Percentiles rank a stretch among this genome's conserved stretches.
These are phyloP conservation scores for Saccharum spontaneum DNA, from an alignment of 176 grass and related monocot species.

Conservation along the genomic window DNA sequence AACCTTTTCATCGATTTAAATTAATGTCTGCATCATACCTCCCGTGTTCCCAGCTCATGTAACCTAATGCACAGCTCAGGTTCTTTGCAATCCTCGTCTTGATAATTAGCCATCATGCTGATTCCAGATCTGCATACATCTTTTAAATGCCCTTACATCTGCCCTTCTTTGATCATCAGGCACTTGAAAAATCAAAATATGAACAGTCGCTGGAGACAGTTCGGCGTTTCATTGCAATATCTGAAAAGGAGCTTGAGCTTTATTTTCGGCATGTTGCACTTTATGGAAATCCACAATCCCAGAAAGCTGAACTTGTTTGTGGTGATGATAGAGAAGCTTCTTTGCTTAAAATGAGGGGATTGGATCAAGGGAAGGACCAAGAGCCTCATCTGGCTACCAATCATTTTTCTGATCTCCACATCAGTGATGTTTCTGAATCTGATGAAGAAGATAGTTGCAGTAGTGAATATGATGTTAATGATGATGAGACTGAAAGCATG, in stretches of 20 bases:
- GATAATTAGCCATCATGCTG: background rate
- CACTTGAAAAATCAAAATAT: slow-evolving; percentile 99
- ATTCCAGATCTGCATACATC: background rate
- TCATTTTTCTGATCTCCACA: slow-evolving; percentile 31
- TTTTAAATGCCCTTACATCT: slow-evolving; percentile 24
- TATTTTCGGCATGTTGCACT: slow-evolving; percentile 82
- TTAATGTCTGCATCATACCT: background rate
- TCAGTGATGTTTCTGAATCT: slow-evolving; percentile 5
- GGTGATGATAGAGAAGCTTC: slow-evolving; percentile 41
- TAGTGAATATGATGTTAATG: slow-evolving; percentile 40
- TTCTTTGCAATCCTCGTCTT: background rate
- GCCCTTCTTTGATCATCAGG: slow-evolving; percentile 42
- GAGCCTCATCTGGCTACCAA: slow-evolving; percentile 1
- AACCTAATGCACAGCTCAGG: background rate
- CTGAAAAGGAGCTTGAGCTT: slow-evolving; percentile 85
- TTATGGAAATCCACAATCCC: slow-evolving; percentile 66
- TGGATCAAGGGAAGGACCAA: slow-evolving; percentile 19
- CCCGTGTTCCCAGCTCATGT: background rate
- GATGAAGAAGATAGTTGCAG: slow-evolving; percentile 35
- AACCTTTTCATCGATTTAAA: slow-evolving; percentile 13
- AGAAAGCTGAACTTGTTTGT: slow-evolving; percentile 48
- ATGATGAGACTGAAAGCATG: slow-evolving; percentile 16
- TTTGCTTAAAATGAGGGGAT: slow-evolving; percentile 7
- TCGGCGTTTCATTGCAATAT: slow-evolving; percentile 63
- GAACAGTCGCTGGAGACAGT: slow-evolving; percentile 87